These are phyloP conservation scores for Heterotrichella gracilis DNA, from an alignment of 352 stramenopile species.

Conservation along the genomic window DNA sequence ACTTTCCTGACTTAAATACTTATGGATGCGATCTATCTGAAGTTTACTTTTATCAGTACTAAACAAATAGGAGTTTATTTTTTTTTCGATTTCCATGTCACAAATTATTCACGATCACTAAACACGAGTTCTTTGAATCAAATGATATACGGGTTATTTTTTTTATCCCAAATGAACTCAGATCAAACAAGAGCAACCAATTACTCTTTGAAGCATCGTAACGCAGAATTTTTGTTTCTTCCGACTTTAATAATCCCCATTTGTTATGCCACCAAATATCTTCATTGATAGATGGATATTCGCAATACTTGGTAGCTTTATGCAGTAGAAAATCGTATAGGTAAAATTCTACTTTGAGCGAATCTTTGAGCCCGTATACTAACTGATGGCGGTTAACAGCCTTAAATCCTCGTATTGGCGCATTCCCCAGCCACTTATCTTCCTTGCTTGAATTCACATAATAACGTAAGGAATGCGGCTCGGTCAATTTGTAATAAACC, in stretches of 20 bases:
- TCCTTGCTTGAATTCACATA: neutral
- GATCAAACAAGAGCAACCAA: neutral
- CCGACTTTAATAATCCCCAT: neutral
- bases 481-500: neutral
- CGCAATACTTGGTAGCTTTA: neutral
- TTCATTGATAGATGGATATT: neutral
- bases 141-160: neutral
- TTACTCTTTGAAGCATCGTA: neutral
- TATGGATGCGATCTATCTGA: no score
- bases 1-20: no score
- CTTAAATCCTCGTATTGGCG: neutral
- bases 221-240: neutral
- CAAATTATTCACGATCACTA: neutral
- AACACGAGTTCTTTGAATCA: neutral
- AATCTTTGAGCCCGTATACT: neutral
- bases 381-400: neutral
- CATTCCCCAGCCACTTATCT: neutral
- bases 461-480: neutral
- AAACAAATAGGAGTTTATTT: no score
- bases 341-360: neutral
- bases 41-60: no score
- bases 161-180: neutral
- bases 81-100: neutral
- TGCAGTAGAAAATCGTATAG: neutral
- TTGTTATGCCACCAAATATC: neutral